Base-by-base conservation (phyloP, 306 rosid species). In the Quercus gilva region DNA sequence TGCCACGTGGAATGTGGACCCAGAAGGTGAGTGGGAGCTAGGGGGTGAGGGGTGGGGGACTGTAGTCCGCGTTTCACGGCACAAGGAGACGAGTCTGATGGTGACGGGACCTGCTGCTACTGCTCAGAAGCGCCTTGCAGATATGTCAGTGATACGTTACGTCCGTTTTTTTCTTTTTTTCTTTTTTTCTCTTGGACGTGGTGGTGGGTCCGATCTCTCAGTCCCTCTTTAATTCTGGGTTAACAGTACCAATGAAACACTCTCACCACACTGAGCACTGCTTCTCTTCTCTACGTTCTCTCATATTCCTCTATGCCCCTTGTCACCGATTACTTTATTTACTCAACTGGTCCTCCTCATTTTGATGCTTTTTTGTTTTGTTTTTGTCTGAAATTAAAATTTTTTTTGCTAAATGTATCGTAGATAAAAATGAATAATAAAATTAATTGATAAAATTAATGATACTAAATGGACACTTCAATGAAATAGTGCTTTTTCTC, bases 51-150 rank as follows among this genome's bases (percentile, higher is more conserved):
- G 31, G 56, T 37, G 59, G 71, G 74, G 56, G 80, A 84, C 84
- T 84, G 84, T 82, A 81, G 83, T 87, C 86, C 86, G 90, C 64
- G 86, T 81, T 87, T 87, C 74, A 61, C 88, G 88, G 88, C 88
- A 79, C 51, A 81, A 87, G 78, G 70, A 82, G 90, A 81, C 88
- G 86, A 87, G 55, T 2, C 1, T 79, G 88, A 87, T 80, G 29
- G 85, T 13, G 90, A 87, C 90, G 11, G 21, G 72, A 77, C 88
- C 70, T 82, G 14, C 85, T 84, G 75, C 45, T 2, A 41, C 4
- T n/a, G 45, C 56, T 76, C 78, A 79, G 77, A 64, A 61, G 1
- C 29, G 57, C 80, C 19, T 1, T 31, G 1, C 29, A 14, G 59
- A 28, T 41, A 9, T 69, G 83, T 82, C 88, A 87, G 88, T 85